Evolutionary conservation across 2,329 filamentous ascomycete species (phyloP).

Genomic region (Aureobasidium zeae): DNA sequence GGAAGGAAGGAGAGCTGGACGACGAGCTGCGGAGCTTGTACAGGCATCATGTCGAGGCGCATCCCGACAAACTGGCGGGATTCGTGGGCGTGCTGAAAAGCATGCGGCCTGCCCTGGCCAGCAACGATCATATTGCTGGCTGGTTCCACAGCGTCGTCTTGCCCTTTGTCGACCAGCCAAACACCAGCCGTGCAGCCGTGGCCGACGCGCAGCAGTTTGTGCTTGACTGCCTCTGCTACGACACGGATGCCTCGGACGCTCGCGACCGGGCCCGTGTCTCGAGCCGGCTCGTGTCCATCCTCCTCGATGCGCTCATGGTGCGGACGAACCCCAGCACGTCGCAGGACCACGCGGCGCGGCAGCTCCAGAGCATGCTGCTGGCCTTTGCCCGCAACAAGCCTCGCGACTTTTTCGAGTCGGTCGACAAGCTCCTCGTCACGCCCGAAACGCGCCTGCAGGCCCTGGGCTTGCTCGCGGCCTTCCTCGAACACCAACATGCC

Average conservation of each 20-base stretch:
- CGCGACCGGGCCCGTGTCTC: slow-evolving; percentile 36
- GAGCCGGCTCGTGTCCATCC: slow-evolving; percentile 47
- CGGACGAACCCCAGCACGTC: slow-evolving; percentile 32
- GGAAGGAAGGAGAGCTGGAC: slow-evolving; percentile 60
- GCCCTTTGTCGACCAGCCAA: slow-evolving; percentile 48
- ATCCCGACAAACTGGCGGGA: slow-evolving; percentile 49
- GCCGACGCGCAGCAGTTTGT: slow-evolving; percentile 57
- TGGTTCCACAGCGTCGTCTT: slow-evolving; percentile 62
- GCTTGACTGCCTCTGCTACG: slow-evolving; percentile 54
- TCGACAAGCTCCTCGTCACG: slow-evolving; percentile 58
- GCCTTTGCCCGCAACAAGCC: slow-evolving; percentile 58
- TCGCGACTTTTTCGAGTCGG: slow-evolving; percentile 55
- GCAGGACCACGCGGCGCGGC: slow-evolving; percentile 35
- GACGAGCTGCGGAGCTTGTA: slow-evolving; percentile 63
- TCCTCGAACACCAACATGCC: slow-evolving; percentile 67
- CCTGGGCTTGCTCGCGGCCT: slow-evolving; percentile 60
- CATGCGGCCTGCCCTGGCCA: slow-evolving; percentile 55
- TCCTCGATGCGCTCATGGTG: slow-evolving; percentile 37
- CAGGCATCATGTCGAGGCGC: slow-evolving; percentile 52
- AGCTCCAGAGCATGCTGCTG: slow-evolving; percentile 46
- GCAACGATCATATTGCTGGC: slow-evolving; percentile 52
- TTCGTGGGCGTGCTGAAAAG: slow-evolving; percentile 60
- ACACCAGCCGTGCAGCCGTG: slow-evolving; percentile 54
- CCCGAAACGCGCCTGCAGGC: slow-evolving; percentile 55
- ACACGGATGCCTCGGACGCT: slow-evolving; percentile 47